These are phyloP conservation scores for Colletotrichum neosansevieriae DNA, from an alignment of 2,329 filamentous ascomycete genomes.

Conservation along the genomic window DNA sequence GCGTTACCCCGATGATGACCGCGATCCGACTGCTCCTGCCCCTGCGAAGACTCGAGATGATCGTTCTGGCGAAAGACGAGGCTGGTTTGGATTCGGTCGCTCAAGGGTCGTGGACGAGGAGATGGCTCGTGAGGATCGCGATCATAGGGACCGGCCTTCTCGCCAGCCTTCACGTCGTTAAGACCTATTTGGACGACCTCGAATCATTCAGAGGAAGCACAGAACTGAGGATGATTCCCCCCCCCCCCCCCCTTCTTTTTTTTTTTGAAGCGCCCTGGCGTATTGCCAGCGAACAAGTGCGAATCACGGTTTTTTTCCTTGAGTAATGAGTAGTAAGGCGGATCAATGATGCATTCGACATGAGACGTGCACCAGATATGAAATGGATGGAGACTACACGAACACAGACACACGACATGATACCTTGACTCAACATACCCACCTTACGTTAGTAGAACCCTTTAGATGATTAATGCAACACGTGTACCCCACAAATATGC, in stretches of 20 bases:
- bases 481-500: neutral
- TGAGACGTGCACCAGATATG: slow-evolving; percentile 5
- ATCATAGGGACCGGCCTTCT: slow-evolving; percentile 16
- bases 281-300: neutral
- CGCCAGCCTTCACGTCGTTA: neutral
- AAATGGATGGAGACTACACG: slow-evolving; percentile 5
- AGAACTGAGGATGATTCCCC: neutral
- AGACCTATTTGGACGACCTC: too few relatives aligned
- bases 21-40: slow-evolving; percentile 30
- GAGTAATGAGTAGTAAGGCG: too few relatives aligned
- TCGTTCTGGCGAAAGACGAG: slow-evolving; percentile 10
- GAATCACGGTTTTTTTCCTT: too few relatives aligned
- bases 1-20: slow-evolving; percentile 8
- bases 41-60: slow-evolving; percentile 26
- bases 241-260: too few relatives aligned
- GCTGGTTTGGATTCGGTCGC: slow-evolving; percentile 39
- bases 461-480: slow-evolving; percentile 12
- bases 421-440: slow-evolving; percentile 16
- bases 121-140: slow-evolving; percentile 16
- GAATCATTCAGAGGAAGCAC: neutral
- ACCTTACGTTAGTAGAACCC: neutral
- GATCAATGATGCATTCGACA: too few relatives aligned
- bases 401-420: slow-evolving; percentile 13
- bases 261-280: neutral
- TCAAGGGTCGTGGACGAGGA: slow-evolving; percentile 35